Evolutionary conservation across 257 asterid genomes (phyloP), one percentile per base, ranked within the genome.

Genomic region (Eucommia ulmoides): DNA sequence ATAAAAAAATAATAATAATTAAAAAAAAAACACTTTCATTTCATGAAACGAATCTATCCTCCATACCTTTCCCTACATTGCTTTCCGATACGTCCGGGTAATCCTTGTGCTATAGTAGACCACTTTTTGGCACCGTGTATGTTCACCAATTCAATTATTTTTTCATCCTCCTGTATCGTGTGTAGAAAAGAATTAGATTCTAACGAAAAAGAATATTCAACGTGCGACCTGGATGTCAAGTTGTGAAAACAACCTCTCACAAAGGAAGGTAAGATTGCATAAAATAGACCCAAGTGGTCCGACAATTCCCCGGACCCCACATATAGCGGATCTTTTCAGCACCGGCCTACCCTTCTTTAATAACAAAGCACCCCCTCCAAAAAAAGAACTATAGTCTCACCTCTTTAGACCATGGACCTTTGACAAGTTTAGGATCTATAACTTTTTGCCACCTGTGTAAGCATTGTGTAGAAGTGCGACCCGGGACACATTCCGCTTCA

Each of bases 341-440:
- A n/a, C n/a, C n/a, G n/a, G n/a, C n/a, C n/a, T n/a, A n/a, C n/a
- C n/a, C n/a, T n/a, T n/a, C n/a, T n/a, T n/a, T 6, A 1, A 0
- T 2, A 16, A 50, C 52, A 68, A 51, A 29, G 47, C 60, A 59
- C 26, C 54, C 63, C n/a, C n/a, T n/a, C n/a, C n/a, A n/a, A n/a
- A n/a, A n/a, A 51, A 14, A 51, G 20, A 41, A 35, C 56, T 57
- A 38, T 42, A 24, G 49, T 23, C 81, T 45, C 52, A 87, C 96
- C 86, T 87, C 94, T 75, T 83, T 87, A 46, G 94, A 80, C 96
- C 96, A 87, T 48, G 96, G 94, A 61, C 96, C 96, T 78, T 87
- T 87, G 44, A 87, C 91, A 74, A 87, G 96, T 20, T 87, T 94
- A 41, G 96, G 96, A 69, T 87, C 74, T 21, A 87, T 81, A 73